These are phyloP conservation scores for Talaromyces atroroseus DNA, from an alignment of 2,329 filamentous ascomycete genomes.

Conservation along the genomic window DNA sequence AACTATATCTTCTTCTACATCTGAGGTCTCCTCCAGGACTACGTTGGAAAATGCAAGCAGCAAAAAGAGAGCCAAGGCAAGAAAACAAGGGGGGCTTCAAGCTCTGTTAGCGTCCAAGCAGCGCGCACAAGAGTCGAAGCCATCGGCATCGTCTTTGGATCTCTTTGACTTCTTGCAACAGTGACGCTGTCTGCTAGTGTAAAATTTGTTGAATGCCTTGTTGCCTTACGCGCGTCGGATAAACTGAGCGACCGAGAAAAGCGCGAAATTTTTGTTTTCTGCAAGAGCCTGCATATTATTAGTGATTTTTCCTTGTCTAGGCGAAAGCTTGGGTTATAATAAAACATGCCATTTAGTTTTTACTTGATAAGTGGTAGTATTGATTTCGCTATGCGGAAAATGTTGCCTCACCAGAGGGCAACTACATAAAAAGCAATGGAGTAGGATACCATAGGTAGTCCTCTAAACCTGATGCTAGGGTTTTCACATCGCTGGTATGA, in stretches of 20 bases:
- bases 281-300: too few species aligned
- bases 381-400: too few species aligned
- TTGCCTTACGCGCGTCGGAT: slow-evolving; percentile 15
- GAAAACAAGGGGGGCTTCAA: slow-evolving; percentile 51
- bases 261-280: slow-evolving; percentile 23
- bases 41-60: slow-evolving; percentile 41
- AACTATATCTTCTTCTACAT: slow-evolving; percentile 11
- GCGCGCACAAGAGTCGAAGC: slow-evolving; percentile 21
- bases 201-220: slow-evolving; percentile 16
- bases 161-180: slow-evolving; percentile 52
- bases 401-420: too few species aligned
- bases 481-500: too few species aligned
- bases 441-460: too few species aligned
- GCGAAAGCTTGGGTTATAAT: too few species aligned
- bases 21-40: slow-evolving; percentile 12
- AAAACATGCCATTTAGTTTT: too few species aligned
- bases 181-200: slow-evolving; percentile 10
- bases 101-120: slow-evolving; percentile 46
- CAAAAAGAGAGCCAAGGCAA: slow-evolving; percentile 52
- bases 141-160: slow-evolving; percentile 37
- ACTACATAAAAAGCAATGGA: too few species aligned
- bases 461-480: too few species aligned
- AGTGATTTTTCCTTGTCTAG: too few species aligned
- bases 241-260: slow-evolving; percentile 19
- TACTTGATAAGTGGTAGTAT: too few species aligned